Evolutionary conservation across 176 grass and related monocot species (phyloP).

Genomic region (Sorghum bicolor): DNA sequence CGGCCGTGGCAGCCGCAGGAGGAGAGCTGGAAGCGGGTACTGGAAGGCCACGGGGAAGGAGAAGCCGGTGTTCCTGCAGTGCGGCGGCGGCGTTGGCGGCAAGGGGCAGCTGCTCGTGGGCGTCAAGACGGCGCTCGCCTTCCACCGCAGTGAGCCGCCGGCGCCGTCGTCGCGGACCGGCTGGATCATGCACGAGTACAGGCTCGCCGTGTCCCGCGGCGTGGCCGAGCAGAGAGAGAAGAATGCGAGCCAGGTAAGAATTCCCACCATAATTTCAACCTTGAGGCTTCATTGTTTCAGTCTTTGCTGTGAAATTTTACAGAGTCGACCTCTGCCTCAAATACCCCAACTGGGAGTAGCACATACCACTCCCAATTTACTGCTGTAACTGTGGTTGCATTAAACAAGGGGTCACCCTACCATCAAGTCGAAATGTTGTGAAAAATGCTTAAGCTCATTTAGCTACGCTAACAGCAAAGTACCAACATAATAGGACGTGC

Average conservation of each 20-base stretch:
- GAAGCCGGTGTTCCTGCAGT: constrained; percentile 43
- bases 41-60: constrained; percentile 70
- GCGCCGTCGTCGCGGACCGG: constrained; percentile 37
- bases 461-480: no score
- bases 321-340: neutral
- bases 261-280: neutral
- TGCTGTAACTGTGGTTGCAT: no score
- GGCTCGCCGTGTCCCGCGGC: constrained; percentile 26
- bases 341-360: no score
- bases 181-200: constrained; percentile 88
- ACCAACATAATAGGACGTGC: no score
- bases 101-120: constrained; percentile 45
- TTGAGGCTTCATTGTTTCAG: neutral
- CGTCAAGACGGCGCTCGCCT: constrained; percentile 57
- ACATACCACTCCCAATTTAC: neutral
- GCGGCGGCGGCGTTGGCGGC: neutral
- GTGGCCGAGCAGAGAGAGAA: neutral
- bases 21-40: constrained; percentile 46
- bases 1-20: neutral
- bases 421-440: neutral
- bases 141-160: constrained; percentile 39
- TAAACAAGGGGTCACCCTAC: no score
- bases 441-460: no score
- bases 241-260: constrained; percentile 33
- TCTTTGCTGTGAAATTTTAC: neutral